A percentile compares a stretch with the other conserved stretches of the same genome.
Conservation (phyloP, 768 basidiomycete genomes). For the Panellus pusillus region DNA sequence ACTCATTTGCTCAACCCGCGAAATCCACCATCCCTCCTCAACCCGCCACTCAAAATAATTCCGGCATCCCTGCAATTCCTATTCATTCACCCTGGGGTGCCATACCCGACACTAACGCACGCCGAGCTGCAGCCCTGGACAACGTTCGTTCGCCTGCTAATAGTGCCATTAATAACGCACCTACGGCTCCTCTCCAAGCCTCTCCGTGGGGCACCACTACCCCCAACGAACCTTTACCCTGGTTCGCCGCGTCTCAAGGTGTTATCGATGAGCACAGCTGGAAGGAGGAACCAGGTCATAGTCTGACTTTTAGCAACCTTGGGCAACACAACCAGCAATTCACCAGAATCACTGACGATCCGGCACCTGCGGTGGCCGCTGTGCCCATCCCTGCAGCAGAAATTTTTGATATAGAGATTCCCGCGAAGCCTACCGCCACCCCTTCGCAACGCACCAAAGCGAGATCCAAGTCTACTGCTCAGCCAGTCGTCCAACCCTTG, state of each 20-base stretch:
- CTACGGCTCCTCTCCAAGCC: slow-evolving; percentile 26
- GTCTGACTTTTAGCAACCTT: slow-evolving; percentile 57
- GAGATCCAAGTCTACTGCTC: slow-evolving; percentile 17
- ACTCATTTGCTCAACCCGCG: slow-evolving; percentile 11
- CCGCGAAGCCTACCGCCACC: slow-evolving; percentile 19
- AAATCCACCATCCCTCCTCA: slow-evolving; percentile 19
- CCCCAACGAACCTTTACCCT: slow-evolving; percentile 51
- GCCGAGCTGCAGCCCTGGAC: slow-evolving; percentile 44
- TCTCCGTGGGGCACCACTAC: slow-evolving; percentile 40
- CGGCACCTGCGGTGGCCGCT: slow-evolving; percentile 3
- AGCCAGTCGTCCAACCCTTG: slow-evolving; percentile 15
- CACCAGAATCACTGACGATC: slow-evolving; percentile 20
- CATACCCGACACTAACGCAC: slow-evolving; percentile 25
- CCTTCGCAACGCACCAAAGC: slow-evolving; percentile 24
- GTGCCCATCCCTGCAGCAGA: slow-evolving; percentile 12
- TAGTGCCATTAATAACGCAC: slow-evolving; percentile 33
- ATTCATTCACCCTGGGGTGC: slow-evolving; percentile 40
- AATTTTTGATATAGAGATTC: slow-evolving; percentile 8
- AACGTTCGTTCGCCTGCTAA: slow-evolving; percentile 39
- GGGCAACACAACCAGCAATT: slow-evolving; percentile 57
- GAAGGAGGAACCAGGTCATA: slow-evolving; percentile 42
- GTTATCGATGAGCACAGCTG: slow-evolving; percentile 45
- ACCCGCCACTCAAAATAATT: slow-evolving; percentile 12
- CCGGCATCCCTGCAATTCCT: slow-evolving; percentile 21
- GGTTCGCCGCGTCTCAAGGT: slow-evolving; percentile 52